Percentiles rank a stretch among this genome's conserved stretches.
Evolutionary conservation across 148 eudicot species (phyloP).

Genomic region (Chenopodium suecicum): DNA sequence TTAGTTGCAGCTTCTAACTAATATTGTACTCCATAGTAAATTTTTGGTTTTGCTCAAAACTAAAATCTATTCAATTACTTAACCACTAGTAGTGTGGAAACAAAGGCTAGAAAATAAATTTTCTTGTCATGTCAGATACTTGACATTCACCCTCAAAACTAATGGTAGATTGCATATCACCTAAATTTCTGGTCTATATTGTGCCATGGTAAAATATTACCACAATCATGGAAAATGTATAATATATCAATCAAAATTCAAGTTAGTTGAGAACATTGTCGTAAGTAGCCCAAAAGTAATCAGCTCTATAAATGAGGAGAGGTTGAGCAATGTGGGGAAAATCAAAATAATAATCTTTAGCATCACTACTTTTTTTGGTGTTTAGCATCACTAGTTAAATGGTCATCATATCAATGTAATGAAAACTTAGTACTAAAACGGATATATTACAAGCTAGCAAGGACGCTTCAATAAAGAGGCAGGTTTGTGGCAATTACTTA

Average conservation of each 20-base stretch:
- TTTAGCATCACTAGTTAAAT: neutral
- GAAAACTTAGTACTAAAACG: neutral
- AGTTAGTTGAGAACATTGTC: neutral
- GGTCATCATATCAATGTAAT: neutral
- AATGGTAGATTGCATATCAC: neutral
- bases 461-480: neutral
- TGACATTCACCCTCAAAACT: neutral
- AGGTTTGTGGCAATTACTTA: neutral
- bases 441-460: neutral
- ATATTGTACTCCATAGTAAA: neutral
- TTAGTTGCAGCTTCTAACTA: conserved; percentile 3
- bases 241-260: neutral
- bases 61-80: neutral
- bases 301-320: neutral
- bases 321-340: neutral
- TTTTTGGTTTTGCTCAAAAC: too few species aligned
- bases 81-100: neutral
- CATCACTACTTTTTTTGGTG: too few species aligned
- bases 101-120: neutral
- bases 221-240: neutral
- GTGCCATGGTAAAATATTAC: neutral
- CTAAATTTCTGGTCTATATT: neutral
- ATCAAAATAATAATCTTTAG: neutral
- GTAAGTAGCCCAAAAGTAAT: neutral
- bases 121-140: neutral